phyloP scores from a whole-genome alignment of 192 early-diverging fungal genomes.

The Dissophora globulifera region DNA sequence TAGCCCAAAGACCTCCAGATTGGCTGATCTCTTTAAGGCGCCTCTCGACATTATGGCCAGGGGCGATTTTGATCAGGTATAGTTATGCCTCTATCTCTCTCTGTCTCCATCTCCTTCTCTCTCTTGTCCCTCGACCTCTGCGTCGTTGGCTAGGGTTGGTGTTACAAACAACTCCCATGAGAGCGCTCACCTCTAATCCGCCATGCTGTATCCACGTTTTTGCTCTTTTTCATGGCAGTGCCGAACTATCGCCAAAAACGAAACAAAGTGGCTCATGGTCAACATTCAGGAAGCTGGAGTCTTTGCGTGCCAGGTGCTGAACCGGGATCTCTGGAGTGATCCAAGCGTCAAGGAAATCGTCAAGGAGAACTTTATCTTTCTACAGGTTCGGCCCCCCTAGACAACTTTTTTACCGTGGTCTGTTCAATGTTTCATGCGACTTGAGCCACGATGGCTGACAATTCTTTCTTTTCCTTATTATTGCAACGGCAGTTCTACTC shows the following conservation, averaged over 20 bases:
- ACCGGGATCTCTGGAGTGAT: constrained; percentile 95
- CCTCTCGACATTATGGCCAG: constrained; percentile 89
- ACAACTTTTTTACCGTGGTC: neutral
- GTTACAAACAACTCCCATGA: too few species aligned
- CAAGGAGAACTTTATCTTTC: constrained; percentile 83
- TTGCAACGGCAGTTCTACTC: constrained; percentile 52
- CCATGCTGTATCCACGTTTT: too few species aligned
- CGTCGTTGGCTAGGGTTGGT: too few species aligned
- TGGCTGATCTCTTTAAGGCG: constrained; percentile 86
- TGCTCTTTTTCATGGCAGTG: constrained; percentile 67
- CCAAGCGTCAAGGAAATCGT: constrained; percentile 79
- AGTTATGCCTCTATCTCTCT: neutral
- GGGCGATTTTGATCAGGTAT: constrained; percentile 75
- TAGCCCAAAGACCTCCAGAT: constrained; percentile 61
- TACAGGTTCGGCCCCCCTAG: constrained; percentile 68
- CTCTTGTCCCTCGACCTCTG: too few species aligned
- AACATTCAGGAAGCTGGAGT: constrained; percentile 87
- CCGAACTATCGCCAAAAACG: constrained; percentile 65
- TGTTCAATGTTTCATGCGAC: neutral
- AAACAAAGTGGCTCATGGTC: constrained; percentile 85
- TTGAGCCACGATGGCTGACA: too few species aligned
- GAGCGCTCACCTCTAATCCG: too few species aligned
- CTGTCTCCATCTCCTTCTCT: too few species aligned
- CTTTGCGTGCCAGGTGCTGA: constrained; percentile 89
- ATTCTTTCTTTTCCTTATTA: constrained; percentile 10